Conservation (phyloP, 2,329 filamentous ascomycete genomes). For the Alternaria incomplexa region DNA sequence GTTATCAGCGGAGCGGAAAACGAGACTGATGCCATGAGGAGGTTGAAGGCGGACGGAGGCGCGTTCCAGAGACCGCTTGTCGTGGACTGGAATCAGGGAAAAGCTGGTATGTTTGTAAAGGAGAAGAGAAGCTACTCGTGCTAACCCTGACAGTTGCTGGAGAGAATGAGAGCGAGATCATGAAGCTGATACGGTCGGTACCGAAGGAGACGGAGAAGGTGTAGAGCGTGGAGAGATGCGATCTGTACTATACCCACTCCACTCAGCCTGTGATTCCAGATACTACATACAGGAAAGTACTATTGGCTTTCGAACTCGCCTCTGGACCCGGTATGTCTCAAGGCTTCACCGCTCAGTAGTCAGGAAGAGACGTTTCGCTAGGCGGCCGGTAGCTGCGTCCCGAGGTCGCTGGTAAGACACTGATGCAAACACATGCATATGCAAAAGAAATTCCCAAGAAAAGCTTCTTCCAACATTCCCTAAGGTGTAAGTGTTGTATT, state of each 20-base stretch:
- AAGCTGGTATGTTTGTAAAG: constrained; percentile 61
- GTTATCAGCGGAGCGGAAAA: constrained; percentile 77
- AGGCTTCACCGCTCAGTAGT: constrained; percentile 6
- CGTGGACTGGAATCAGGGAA: constrained; percentile 95
- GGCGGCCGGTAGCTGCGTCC: constrained; percentile 28
- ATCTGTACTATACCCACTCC: constrained; percentile 7
- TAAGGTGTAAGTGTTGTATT: not conserved
- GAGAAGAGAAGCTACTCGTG: not conserved
- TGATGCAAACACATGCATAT: constrained; percentile 6
- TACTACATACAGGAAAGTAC: not conserved
- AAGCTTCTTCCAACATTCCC: not conserved
- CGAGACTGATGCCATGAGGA: constrained; percentile 78
- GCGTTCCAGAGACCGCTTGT: constrained; percentile 80
- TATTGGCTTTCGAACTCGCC: not conserved
- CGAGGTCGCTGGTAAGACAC: not conserved
- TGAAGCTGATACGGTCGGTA: constrained; percentile 74
- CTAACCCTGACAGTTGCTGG: constrained; percentile 61
- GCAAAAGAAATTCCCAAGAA: constrained; percentile 12
- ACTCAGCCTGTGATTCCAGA: not conserved
- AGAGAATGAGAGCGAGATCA: constrained; percentile 85
- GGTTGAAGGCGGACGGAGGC: constrained; percentile 72
- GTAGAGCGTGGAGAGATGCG: constrained; percentile 11
- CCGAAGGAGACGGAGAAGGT: constrained; percentile 49
- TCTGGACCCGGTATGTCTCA: not conserved
- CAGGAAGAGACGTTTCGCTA: not conserved